Conservation (phyloP, 2,329 filamentous ascomycete species). For the Alternaria arborescens region DNA sequence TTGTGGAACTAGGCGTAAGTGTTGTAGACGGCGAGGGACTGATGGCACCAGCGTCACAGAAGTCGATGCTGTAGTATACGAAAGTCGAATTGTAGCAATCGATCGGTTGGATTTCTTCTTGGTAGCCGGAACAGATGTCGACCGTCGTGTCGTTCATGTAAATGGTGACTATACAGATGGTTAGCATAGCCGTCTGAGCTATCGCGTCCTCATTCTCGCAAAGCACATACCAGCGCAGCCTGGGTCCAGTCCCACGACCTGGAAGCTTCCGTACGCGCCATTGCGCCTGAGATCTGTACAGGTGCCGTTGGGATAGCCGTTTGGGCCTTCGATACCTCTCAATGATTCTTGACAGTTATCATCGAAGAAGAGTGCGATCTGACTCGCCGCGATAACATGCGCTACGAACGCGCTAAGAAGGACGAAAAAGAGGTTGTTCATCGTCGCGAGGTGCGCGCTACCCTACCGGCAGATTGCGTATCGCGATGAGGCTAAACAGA, state of each 20-base stretch:
- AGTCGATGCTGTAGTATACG: conserved; percentile 17
- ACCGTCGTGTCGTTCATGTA: conserved; percentile 12
- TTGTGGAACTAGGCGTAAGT: neutral
- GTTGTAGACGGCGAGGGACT: neutral
- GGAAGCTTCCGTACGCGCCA: conserved; percentile 30
- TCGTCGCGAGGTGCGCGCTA: neutral
- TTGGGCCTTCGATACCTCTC: conserved; percentile 20
- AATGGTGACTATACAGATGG: conserved; percentile 4
- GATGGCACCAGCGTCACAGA: conserved; percentile 4
- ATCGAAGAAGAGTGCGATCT: conserved; percentile 23
- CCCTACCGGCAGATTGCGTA: neutral
- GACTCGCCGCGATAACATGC: conserved; percentile 2
- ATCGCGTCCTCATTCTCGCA: neutral
- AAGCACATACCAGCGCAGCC: conserved; percentile 35
- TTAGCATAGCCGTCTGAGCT: neutral
- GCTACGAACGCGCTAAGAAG: neutral
- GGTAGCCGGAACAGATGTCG: conserved; percentile 12
- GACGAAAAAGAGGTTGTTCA: conserved; percentile 1
- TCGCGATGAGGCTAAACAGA: neutral
- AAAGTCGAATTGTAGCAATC: conserved; percentile 17
- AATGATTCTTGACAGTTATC: conserved; percentile 18
- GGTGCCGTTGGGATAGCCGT: conserved; percentile 28
- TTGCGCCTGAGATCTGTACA: conserved; percentile 25
- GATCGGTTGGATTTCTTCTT: conserved; percentile 12
- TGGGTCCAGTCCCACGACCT: conserved; percentile 33